A percentile compares a stretch with the other conserved stretches of the same genome.
phyloP scores from a whole-genome alignment of 139 green algal genomes.

The Limnomonas spitsbergensis region DNA sequence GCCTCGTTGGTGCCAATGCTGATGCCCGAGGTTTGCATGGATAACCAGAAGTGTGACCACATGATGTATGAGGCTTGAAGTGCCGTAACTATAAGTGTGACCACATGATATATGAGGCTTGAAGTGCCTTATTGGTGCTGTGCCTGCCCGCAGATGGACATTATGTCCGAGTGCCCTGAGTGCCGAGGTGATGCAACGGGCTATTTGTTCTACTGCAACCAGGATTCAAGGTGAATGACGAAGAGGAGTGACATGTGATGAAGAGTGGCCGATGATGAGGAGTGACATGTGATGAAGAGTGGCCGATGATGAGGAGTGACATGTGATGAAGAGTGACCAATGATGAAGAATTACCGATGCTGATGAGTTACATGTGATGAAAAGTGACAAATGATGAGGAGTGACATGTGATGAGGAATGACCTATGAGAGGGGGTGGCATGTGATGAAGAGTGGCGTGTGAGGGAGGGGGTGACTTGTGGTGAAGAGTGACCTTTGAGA shows the following conservation, averaged over 20 bases:
- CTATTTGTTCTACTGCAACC: neutral
- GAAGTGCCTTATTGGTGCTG: too few species aligned
- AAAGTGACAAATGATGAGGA: neutral
- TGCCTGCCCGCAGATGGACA: slow-evolving; percentile 10
- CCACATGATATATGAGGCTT: too few species aligned
- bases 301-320: neutral
- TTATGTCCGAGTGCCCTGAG: slow-evolving; percentile 8
- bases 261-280: neutral
- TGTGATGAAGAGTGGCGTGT: too few species aligned
- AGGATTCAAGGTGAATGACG: neutral
- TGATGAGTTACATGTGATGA: neutral
- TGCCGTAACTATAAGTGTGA: too few species aligned
- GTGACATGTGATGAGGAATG: too few species aligned
- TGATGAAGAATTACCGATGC: neutral
- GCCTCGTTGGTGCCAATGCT: too few species aligned
- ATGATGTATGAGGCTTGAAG: too few species aligned
- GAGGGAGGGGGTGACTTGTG: too few species aligned
- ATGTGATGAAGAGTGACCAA: neutral
- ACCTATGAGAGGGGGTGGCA: too few species aligned
- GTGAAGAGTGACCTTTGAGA: too few species aligned
- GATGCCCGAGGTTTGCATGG: too few species aligned
- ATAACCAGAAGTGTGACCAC: too few species aligned
- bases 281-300: neutral
- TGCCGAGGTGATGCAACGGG: neutral
- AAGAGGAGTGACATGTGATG: neutral